These are phyloP conservation scores for Backusella liffmaniae DNA, from an alignment of 192 early-diverging fungal genomes.

Conservation along the genomic window DNA sequence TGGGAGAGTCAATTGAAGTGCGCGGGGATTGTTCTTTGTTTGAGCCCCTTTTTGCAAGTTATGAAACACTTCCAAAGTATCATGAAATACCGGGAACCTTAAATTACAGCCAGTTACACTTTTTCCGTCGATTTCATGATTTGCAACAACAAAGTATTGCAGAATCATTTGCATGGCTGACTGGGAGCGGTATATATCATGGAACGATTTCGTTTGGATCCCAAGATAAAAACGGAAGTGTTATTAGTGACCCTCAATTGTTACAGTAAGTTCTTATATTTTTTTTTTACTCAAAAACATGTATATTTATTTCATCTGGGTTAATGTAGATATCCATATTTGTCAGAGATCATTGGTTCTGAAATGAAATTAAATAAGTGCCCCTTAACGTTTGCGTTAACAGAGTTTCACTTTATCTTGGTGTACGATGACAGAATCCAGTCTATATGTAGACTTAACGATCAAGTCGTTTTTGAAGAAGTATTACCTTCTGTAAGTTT, in stretches of 20 bases:
- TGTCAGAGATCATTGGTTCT: not conserved
- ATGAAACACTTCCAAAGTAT: constrained; percentile 66
- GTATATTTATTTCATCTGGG: not conserved
- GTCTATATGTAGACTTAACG: constrained; percentile 78
- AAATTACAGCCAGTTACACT: constrained; percentile 60
- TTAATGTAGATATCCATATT: constrained; percentile 46
- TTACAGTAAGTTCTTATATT: constrained; percentile 62
- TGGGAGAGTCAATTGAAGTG: constrained; percentile 41
- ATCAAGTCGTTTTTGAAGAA: constrained; percentile 84
- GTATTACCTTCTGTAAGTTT: constrained; percentile 62
- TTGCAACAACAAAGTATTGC: constrained; percentile 61
- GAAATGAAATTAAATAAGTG: constrained; percentile 22
- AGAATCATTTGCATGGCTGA: constrained; percentile 90
- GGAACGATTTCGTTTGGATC: constrained; percentile 79
- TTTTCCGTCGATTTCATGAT: constrained; percentile 70
- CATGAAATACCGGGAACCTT: constrained; percentile 58
- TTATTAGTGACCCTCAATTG: constrained; percentile 78
- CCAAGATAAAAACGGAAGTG: constrained; percentile 71
- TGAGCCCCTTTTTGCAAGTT: constrained; percentile 68
- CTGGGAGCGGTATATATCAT: constrained; percentile 84
- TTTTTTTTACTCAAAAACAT: not conserved
- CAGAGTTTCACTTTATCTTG: constrained; percentile 88
- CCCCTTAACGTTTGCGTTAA: constrained; percentile 78
- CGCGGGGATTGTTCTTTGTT: constrained; percentile 69
- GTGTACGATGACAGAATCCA: constrained; percentile 76